Percentiles rank a stretch among this genome's conserved stretches.
phyloP scores from a whole-genome alignment of 2,329 filamentous ascomycete species.

The Diaporthe batatas region DNA sequence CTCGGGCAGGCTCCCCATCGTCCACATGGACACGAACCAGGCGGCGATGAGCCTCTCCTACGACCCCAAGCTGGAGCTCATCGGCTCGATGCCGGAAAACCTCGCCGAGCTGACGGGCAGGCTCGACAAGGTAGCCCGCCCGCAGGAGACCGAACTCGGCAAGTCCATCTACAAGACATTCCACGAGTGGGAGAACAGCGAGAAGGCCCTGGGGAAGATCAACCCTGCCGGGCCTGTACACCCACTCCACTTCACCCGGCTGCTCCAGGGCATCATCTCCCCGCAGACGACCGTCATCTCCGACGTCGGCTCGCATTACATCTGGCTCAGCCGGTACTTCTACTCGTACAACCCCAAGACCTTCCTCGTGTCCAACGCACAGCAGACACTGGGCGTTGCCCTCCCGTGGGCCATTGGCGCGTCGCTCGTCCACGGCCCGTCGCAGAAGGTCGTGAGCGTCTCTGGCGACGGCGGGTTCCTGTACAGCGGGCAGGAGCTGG shows the following conservation, averaged over 20 bases:
- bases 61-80: constrained; percentile 56
- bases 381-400: constrained; percentile 63
- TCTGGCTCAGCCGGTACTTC: constrained; percentile 62
- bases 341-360: constrained; percentile 58
- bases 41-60: constrained; percentile 58
- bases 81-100: constrained; percentile 58
- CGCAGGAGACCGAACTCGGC: constrained; percentile 53
- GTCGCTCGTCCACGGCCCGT: constrained; percentile 56
- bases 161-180: constrained; percentile 53
- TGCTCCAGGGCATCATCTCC: constrained; percentile 56
- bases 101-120: constrained; percentile 52
- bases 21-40: constrained; percentile 59
- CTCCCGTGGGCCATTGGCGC: constrained; percentile 63
- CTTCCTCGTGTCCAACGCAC: constrained; percentile 61
- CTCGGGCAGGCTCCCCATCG: constrained; percentile 50
- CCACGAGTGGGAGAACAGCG: constrained; percentile 51
- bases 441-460: constrained; percentile 58
- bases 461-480: constrained; percentile 64
- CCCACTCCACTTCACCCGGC: constrained; percentile 59
- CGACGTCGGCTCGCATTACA: constrained; percentile 63
- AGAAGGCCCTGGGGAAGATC: constrained; percentile 45
- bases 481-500: constrained; percentile 61
- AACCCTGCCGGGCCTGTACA: constrained; percentile 52
- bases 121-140: constrained; percentile 50
- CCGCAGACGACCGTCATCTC: constrained; percentile 57